Evolutionary conservation across 768 basidiomycete species (phyloP).

Genomic region (Suillus brevipes): DNA sequence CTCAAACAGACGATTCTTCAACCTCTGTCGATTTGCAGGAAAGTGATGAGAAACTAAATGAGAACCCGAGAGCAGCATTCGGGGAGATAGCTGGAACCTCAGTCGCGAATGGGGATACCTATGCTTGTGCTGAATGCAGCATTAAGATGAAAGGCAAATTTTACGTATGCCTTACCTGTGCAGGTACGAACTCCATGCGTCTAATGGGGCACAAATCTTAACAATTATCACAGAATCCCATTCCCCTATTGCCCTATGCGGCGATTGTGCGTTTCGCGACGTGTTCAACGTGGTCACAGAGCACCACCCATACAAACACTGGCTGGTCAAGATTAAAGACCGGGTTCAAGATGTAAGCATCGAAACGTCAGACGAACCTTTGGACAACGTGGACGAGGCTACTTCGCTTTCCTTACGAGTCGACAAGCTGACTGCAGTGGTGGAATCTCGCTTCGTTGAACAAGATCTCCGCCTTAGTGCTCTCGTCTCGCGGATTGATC

Average conservation of each 20-base stretch:
- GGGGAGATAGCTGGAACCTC: neutral
- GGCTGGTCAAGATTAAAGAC: neutral
- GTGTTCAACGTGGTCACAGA: neutral
- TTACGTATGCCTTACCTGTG: neutral
- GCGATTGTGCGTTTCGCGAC: neutral
- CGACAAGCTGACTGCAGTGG: neutral
- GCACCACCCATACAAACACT: neutral
- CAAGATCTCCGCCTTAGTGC: neutral
- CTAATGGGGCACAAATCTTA: neutral
- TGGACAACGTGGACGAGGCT: neutral
- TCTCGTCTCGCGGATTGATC: neutral
- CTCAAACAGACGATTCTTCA: neutral
- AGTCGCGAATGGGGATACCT: neutral
- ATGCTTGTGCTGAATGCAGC: neutral
- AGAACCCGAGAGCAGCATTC: neutral
- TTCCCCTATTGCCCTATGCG: neutral
- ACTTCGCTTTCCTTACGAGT: neutral
- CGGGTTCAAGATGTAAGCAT: neutral
- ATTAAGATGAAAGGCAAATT: neutral
- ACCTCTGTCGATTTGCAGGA: too few relatives aligned
- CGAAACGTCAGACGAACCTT: neutral
- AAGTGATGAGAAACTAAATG: neutral
- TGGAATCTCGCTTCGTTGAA: neutral
- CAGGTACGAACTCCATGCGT: neutral
- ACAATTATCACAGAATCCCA: neutral